Percentiles rank a stretch among this genome's conserved stretches.
phyloP scores from a whole-genome alignment of 352 stramenopile species.

The Phytophthora litchii region DNA sequence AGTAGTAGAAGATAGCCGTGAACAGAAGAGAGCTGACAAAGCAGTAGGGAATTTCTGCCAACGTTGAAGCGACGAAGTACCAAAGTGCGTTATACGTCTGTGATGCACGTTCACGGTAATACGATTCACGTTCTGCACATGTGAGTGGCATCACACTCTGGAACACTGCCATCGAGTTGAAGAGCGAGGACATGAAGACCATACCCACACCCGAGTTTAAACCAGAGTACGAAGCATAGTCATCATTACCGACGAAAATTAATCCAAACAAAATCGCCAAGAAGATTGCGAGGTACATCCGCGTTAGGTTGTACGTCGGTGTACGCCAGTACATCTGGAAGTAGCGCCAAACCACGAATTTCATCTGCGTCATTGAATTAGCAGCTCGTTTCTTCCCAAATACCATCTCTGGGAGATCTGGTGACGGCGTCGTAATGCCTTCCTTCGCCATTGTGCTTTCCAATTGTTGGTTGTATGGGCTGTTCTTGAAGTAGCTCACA shows the following conservation, averaged over 20 bases:
- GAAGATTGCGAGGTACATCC: slow-evolving; percentile 57
- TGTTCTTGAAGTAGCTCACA: slow-evolving; percentile 16
- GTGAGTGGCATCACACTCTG: slow-evolving; percentile 53
- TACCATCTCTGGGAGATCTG: slow-evolving; percentile 22
- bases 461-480: slow-evolving; percentile 11
- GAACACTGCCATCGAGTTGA: slow-evolving; percentile 35
- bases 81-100: slow-evolving; percentile 60
- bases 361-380: slow-evolving; percentile 12
- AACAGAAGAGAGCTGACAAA: slow-evolving; percentile 13
- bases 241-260: slow-evolving; percentile 45
- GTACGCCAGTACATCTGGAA: slow-evolving; percentile 18
- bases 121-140: slow-evolving; percentile 56
- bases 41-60: slow-evolving; percentile 71
- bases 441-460: slow-evolving; percentile 19
- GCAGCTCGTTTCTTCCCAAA: slow-evolving; percentile 35
- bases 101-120: slow-evolving; percentile 90
- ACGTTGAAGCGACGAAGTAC: slow-evolving; percentile 42
- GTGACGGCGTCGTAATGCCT: slow-evolving; percentile 23
- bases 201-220: slow-evolving; percentile 51
- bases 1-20: slow-evolving; percentile 11
- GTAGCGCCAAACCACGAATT: slow-evolving; percentile 13
- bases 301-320: slow-evolving; percentile 65
- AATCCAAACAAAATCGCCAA: slow-evolving; percentile 70
- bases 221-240: slow-evolving; percentile 34
- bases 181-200: slow-evolving; percentile 73